Evolutionary conservation across 2,329 filamentous ascomycete species (phyloP).

Genomic region (Ceratocystis eucalypticola): DNA sequence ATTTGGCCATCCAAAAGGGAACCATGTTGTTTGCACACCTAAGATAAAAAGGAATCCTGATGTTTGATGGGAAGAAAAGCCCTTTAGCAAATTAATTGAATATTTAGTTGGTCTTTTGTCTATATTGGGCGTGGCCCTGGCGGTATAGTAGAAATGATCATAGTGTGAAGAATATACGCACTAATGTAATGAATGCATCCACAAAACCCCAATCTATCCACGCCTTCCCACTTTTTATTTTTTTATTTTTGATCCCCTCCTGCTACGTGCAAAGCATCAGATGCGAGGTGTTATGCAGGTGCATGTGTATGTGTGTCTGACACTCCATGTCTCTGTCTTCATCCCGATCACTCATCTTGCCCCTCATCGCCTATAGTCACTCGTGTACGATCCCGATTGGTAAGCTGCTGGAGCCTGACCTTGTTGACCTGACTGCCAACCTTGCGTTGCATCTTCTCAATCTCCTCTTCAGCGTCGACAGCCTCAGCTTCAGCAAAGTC

Average conservation of each 20-base stretch:
- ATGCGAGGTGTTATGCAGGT: neutral
- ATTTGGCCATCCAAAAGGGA: neutral
- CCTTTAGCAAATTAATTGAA: neutral
- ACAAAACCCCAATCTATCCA: neutral
- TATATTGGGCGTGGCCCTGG: neutral
- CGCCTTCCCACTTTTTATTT: no score
- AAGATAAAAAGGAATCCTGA: neutral
- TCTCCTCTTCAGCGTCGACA: slow-evolving; percentile 86
- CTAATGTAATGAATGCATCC: neutral
- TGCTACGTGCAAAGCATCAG: no score
- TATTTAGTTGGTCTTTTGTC: neutral
- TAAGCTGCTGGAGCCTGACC: slow-evolving; percentile 79
- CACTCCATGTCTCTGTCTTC: neutral
- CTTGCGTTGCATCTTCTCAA: slow-evolving; percentile 94
- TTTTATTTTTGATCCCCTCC: no score
- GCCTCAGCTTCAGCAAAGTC: slow-evolving; percentile 84
- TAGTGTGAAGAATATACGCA: neutral
- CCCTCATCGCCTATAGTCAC: slow-evolving; percentile 70
- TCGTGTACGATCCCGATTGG: slow-evolving; percentile 69
- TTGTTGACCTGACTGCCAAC: slow-evolving; percentile 81
- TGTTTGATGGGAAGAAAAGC: neutral
- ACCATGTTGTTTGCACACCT: neutral
- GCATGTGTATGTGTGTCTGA: neutral
- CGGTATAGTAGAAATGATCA: neutral
- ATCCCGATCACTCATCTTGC: slow-evolving; percentile 35